These are phyloP conservation scores for Penicillium sp. DNA, from an alignment of 2,329 filamentous ascomycete species.

Conservation along the genomic window DNA sequence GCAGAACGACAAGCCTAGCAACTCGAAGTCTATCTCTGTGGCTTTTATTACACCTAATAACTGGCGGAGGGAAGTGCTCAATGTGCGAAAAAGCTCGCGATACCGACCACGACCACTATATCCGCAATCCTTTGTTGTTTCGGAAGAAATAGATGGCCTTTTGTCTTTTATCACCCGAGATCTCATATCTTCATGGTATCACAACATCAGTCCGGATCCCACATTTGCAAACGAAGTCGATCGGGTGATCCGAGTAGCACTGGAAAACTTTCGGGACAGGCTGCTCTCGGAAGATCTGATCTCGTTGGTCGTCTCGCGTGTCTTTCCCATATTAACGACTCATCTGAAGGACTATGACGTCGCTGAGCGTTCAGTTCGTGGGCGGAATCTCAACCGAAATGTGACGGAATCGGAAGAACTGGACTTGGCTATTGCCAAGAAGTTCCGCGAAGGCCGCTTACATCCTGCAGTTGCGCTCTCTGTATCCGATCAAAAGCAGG, in stretches of 20 bases:
- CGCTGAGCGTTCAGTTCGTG: constrained; percentile 80
- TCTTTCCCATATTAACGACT: constrained; percentile 81
- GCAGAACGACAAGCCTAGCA: constrained; percentile 37
- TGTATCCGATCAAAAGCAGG: constrained; percentile 75
- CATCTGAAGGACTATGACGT: constrained; percentile 89
- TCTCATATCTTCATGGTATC: constrained; percentile 86
- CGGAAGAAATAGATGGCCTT: constrained; percentile 72
- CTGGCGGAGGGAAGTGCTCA: constrained; percentile 68
- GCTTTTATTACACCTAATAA: constrained; percentile 59
- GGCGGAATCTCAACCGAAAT: constrained; percentile 78
- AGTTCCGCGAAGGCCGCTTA: constrained; percentile 82
- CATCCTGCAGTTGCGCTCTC: constrained; percentile 80
- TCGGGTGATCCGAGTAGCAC: constrained; percentile 66
- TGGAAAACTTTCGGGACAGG: constrained; percentile 67
- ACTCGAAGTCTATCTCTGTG: constrained; percentile 41
- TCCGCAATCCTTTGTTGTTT: constrained; percentile 70
- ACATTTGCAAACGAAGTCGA: constrained; percentile 85
- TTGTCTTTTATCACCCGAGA: constrained; percentile 73
- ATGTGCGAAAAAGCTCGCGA: constrained; percentile 59
- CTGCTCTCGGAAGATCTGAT: constrained; percentile 75
- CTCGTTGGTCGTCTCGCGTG: constrained; percentile 71
- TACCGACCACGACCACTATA: constrained; percentile 70
- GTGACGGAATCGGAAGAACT: constrained; percentile 96
- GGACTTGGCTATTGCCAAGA: constrained; percentile 89
- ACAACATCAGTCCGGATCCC: constrained; percentile 72